These are phyloP conservation scores for Geranomyces variabilis DNA, from an alignment of 192 early-diverging fungal species.

Conservation along the genomic window DNA sequence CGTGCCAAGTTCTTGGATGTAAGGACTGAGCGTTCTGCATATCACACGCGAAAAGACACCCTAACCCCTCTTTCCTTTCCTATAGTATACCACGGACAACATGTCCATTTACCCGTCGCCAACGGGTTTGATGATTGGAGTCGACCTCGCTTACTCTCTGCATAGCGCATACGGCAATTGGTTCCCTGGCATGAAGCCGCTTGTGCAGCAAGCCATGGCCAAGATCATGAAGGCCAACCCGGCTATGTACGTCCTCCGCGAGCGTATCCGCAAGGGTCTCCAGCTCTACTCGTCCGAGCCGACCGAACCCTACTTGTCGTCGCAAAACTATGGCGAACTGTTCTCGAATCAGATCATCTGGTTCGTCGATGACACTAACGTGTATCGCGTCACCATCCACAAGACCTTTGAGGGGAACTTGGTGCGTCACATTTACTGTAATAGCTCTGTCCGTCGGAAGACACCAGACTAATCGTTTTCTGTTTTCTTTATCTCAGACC, in stretches of 20 bases:
- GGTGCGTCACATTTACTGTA: slow-evolving; percentile 10
- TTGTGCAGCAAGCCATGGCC: slow-evolving; percentile 95
- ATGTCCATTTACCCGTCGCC: slow-evolving; percentile 99
- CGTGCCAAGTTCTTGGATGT: slow-evolving; percentile 93
- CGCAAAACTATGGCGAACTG: slow-evolving; percentile 87
- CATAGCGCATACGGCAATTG: slow-evolving; percentile 93
- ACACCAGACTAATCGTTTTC: background rate
- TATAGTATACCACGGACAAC: slow-evolving; percentile 88
- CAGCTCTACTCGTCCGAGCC: slow-evolving; percentile 98
- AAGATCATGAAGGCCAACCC: slow-evolving; percentile 99
- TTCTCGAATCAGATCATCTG: slow-evolving; percentile 99
- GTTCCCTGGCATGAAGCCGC: slow-evolving; percentile 98
- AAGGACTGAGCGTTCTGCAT: slow-evolving; percentile 1
- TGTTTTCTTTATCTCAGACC: slow-evolving; percentile 38
- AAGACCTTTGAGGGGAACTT: slow-evolving; percentile 99
- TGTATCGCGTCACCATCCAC: slow-evolving; percentile 99
- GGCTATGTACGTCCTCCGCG: slow-evolving; percentile 93
- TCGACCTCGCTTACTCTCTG: slow-evolving; percentile 97
- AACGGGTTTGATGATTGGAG: slow-evolving; percentile 93
- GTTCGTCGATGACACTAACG: slow-evolving; percentile 99
- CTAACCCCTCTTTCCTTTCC: background rate
- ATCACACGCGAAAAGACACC: background rate
- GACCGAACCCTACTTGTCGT: slow-evolving; percentile 95
- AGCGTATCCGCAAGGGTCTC: slow-evolving; percentile 97
- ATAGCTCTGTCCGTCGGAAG: too few relatives aligned